Base-by-base conservation (phyloP, 257 asterid genomes). In the Voacanga thouarsii region DNA sequence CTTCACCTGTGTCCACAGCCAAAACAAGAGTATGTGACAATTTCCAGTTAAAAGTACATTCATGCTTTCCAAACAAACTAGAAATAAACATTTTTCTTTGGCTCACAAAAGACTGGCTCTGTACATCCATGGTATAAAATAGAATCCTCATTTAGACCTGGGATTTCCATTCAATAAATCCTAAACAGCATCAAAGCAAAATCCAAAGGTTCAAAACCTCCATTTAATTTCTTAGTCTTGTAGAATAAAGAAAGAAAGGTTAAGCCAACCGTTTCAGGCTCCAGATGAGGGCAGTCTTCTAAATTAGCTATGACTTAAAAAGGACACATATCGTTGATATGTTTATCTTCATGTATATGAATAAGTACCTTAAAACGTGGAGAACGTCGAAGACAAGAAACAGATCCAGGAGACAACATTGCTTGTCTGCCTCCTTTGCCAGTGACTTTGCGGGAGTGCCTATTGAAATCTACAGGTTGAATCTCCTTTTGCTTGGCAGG, bases 341-440 rank as follows among this genome's bases (percentile, higher is more conserved):
- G 15, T 18, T 28, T 44, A 68, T 43, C 71, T 59, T 57, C 23
- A 28, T 39, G 19, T 55, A 65, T 37, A 67, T 63, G 4, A 66
- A 21, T 30, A 39, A 16, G 80, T 85, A 90, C 97, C 97, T 89
- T 87, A 68, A 94, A 80, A 64, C 96, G 96, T 26, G 89, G 76
- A 28, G 98, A 89, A 44, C 94, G 88, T 23, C 98, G 92, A 83
- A 80, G 78, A 74, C 92, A 80, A 73, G 90, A 85, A 63, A 91
- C 89, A 74, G 94, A 92, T 78, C 88, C 80, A 53, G 96, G 96
- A 59, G 94, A 90, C 69, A 72, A 75, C 82, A 80, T 77, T 64
- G 76, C 37, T 59, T 77, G 77, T 78, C 79, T 79, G 44, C 78
- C 77, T 57, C 79, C 88, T 83, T 65, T 88, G 65, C 85, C 86